Conservation (phyloP, 495 filamentous ascomycete genomes). For the Bacidia rubella region DNA sequence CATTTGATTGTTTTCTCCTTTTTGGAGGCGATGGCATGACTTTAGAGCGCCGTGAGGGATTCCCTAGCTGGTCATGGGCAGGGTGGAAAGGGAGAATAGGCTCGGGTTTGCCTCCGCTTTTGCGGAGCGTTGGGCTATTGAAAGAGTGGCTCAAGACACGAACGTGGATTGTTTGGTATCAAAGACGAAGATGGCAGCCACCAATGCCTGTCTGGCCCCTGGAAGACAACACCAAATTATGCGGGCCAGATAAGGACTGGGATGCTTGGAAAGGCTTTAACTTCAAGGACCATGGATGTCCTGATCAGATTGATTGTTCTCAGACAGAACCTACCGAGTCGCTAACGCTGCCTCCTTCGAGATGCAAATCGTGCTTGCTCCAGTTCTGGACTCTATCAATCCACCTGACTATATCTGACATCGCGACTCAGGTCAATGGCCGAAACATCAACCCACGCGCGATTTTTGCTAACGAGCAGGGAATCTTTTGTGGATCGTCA, state of each 20-base stretch:
- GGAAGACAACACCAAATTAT: too few species aligned
- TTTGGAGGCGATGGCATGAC: not conserved
- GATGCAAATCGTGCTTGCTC: not conserved
- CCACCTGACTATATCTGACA: not conserved
- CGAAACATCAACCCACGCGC: not conserved
- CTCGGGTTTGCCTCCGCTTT: too few species aligned
- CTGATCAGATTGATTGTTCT: too few species aligned
- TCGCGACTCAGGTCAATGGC: not conserved
- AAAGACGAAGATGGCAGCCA: too few species aligned
- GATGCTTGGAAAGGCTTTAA: too few species aligned
- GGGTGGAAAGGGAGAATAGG: too few species aligned
- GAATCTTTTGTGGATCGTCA: not conserved
- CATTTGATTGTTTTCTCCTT: not conserved
- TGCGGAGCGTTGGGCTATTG: too few species aligned
- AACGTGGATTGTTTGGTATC: too few species aligned
- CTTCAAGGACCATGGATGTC: too few species aligned
- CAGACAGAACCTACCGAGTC: not conserved
- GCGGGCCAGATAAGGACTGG: too few species aligned
- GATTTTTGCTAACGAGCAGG: not conserved
- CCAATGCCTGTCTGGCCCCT: too few species aligned
- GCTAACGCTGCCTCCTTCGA: not conserved
- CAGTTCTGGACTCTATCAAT: conserved; percentile 1
- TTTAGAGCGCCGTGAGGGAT: not conserved
- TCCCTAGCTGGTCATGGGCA: not conserved
- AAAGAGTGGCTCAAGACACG: too few species aligned